Conservation (phyloP, 768 basidiomycete species). For the Hypsizygus marmoreus region DNA sequence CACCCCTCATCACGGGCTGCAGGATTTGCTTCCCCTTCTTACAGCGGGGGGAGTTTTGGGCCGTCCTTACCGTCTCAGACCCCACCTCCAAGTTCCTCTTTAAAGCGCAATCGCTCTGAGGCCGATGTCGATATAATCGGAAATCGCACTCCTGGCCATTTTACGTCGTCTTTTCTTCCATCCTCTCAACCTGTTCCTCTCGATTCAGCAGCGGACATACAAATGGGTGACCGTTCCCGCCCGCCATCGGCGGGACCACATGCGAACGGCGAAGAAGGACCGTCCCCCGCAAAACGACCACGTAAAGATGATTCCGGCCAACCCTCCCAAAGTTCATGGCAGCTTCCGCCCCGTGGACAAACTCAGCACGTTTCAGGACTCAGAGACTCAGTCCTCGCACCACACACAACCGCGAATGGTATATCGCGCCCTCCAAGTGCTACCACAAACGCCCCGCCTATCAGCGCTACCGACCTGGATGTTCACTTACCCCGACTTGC, state of each 20-base stretch:
- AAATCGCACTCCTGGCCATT: slow-evolving; percentile 21
- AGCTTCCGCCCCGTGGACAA: slow-evolving; percentile 31
- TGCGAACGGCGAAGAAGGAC: slow-evolving; percentile 58
- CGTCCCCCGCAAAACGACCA: slow-evolving; percentile 71
- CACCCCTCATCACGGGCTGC: slow-evolving; percentile 40
- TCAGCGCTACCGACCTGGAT: slow-evolving; percentile 42
- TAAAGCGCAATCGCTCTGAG: slow-evolving; percentile 69
- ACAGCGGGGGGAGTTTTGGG: slow-evolving; percentile 43
- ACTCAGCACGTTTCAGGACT: slow-evolving; percentile 29
- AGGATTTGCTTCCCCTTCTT: slow-evolving; percentile 57
- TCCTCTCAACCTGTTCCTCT: slow-evolving; percentile 24
- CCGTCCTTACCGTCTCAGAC: slow-evolving; percentile 55
- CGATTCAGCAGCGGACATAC: slow-evolving; percentile 42
- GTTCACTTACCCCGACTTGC: slow-evolving; percentile 59
- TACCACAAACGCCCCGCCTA: slow-evolving; percentile 41
- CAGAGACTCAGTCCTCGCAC: slow-evolving; percentile 23
- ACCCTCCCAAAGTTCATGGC: slow-evolving; percentile 35
- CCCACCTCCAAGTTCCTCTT: slow-evolving; percentile 47
- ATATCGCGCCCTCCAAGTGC: slow-evolving; percentile 49
- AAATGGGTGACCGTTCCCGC: slow-evolving; percentile 47
- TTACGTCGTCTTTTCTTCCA: slow-evolving; percentile 18
- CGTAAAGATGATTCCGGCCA: slow-evolving; percentile 54
- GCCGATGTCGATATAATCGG: slow-evolving; percentile 53
- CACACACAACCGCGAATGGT: slow-evolving; percentile 42
- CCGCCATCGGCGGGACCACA: slow-evolving; percentile 53